A percentile compares a stretch with the other conserved stretches of the same genome.
Evolutionary conservation across 1,139 yeast genomes (phyloP).

Genomic region (Protomyces inouyei): DNA sequence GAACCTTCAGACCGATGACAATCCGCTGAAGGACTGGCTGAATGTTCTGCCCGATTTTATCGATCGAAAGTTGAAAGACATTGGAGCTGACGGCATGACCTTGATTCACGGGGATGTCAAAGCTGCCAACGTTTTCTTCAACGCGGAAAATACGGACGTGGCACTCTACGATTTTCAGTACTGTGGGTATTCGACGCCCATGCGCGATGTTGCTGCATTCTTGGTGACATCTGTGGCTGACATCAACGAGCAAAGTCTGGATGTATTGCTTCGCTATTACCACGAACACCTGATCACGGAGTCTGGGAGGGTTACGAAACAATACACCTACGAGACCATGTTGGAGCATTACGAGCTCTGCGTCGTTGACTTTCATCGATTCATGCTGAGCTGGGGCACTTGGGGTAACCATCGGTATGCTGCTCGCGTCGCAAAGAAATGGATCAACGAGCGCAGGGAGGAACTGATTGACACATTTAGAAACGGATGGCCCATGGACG

Average conservation of each 20-base stretch:
- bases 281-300: not conserved
- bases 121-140: conserved; percentile 3
- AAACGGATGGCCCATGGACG: no score
- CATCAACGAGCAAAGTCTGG: not conserved
- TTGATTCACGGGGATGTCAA: conserved; percentile 4
- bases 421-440: not conserved
- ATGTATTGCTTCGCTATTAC: not conserved
- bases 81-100: not conserved
- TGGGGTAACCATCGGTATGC: conserved; percentile 3
- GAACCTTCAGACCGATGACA: not conserved
- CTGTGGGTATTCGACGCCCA: not conserved
- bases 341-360: conserved; percentile 1
- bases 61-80: not conserved
- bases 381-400: conserved; percentile 10
- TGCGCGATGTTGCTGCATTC: conserved; percentile 7
- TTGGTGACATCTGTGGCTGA: not conserved
- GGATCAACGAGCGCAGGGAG: not conserved
- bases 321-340: not conserved
- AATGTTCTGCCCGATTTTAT: not conserved
- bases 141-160: not conserved
- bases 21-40: not conserved
- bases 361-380: conserved; percentile 1
- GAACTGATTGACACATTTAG: not conserved
- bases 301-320: not conserved
- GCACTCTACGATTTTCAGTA: conserved; percentile 6